Evolutionary conservation across 2,329 filamentous ascomycete species (phyloP).

Genomic region (Diplodia corticola): DNA sequence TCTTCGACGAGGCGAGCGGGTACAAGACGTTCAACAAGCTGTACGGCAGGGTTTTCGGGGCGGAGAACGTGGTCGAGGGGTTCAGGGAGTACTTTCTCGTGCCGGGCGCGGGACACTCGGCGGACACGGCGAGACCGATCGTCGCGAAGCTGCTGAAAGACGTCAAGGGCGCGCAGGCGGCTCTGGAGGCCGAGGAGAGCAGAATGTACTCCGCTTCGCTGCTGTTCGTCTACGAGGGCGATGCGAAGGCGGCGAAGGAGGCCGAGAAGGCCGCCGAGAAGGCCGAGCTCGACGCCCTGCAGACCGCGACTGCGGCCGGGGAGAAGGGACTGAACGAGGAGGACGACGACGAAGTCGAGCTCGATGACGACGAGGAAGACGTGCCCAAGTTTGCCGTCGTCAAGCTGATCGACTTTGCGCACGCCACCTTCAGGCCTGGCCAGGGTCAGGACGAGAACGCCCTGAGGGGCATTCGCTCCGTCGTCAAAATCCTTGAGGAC

Average conservation of each 20-base stretch:
- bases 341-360: conserved; percentile 46
- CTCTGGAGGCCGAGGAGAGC: conserved; percentile 63
- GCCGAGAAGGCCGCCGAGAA: conserved; percentile 27
- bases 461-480: conserved; percentile 70
- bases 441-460: conserved; percentile 84
- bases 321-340: conserved; percentile 35
- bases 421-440: conserved; percentile 80
- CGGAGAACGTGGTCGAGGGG: conserved; percentile 56
- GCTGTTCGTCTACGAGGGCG: conserved; percentile 66
- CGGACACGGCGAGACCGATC: conserved; percentile 25
- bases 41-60: conserved; percentile 62
- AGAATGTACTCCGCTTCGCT: conserved; percentile 68
- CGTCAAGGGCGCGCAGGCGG: conserved; percentile 56
- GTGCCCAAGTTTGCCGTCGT: conserved; percentile 70
- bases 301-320: conserved; percentile 44
- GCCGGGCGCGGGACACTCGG: conserved; percentile 40
- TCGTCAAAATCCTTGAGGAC: conserved; percentile 70
- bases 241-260: conserved; percentile 45
- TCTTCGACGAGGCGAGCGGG: conserved; percentile 49
- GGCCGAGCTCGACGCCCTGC: conserved; percentile 23
- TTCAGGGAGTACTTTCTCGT: conserved; percentile 58
- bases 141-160: conserved; percentile 39
- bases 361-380: conserved; percentile 56
- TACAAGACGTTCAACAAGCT: conserved; percentile 65
- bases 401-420: conserved; percentile 95